Percentiles rank a stretch among this genome's conserved stretches.
phyloP scores from a whole-genome alignment of 2,329 filamentous ascomycete species.

The Mycosphaerella arachidis region DNA sequence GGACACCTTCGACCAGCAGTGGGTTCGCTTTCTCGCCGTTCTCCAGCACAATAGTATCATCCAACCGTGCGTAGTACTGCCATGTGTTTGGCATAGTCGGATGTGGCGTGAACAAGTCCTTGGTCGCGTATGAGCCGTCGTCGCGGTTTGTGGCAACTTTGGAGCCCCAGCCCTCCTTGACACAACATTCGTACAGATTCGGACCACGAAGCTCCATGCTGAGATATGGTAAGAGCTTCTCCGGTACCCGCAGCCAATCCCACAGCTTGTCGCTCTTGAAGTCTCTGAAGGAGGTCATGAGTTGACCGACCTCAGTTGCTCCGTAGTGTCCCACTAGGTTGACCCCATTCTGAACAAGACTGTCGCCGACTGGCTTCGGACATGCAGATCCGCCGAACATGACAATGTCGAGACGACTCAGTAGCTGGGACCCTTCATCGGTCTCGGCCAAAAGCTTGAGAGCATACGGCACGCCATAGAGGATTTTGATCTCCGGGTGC shows the following conservation, averaged over 20 bases:
- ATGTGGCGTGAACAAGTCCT: constrained; percentile 26
- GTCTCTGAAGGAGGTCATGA: constrained; percentile 54
- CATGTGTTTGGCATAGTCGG: constrained; percentile 20
- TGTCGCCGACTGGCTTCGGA: constrained; percentile 24
- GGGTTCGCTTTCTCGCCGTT: constrained; percentile 26
- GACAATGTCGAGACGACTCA: constrained; percentile 18
- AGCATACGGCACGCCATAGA: constrained; percentile 60
- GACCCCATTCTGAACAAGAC: constrained; percentile 20
- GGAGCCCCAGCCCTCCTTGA: constrained; percentile 30
- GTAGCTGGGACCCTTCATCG: constrained; percentile 40
- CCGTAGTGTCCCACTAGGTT: constrained; percentile 22
- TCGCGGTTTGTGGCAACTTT: constrained; percentile 41
- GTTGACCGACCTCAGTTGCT: constrained; percentile 56
- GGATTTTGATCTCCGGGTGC: constrained; percentile 41
- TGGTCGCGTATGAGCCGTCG: constrained; percentile 37
- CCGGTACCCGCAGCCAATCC: constrained; percentile 49
- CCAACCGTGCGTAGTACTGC: constrained; percentile 21
- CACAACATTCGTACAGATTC: constrained; percentile 38
- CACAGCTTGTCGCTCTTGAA: constrained; percentile 50
- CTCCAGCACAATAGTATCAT: constrained; percentile 25
- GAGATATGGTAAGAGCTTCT: constrained; percentile 15
- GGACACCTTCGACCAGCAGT: constrained; percentile 3
- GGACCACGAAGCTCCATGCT: constrained; percentile 29
- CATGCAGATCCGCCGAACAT: constrained; percentile 26
- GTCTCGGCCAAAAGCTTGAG: constrained; percentile 58